Evolutionary conservation across 1,284 basidiomycete genomes (phyloP).

Genomic region (Anthracocystis setariae): DNA sequence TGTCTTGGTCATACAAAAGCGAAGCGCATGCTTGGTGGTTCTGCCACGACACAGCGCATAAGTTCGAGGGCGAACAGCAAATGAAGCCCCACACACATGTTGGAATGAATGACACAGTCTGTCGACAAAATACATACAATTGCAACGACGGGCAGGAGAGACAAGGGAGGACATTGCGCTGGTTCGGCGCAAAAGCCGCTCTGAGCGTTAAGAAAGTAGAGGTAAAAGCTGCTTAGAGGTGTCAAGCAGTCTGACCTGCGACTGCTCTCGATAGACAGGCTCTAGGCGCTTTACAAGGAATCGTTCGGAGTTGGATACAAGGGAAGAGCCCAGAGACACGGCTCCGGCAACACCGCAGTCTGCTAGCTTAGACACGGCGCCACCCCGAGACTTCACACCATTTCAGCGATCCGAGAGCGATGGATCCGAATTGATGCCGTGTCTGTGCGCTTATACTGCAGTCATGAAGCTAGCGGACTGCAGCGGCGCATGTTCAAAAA

Average conservation of each 20-base stretch:
- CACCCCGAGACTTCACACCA: conserved; percentile 14
- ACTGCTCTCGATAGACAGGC: conserved; percentile 1
- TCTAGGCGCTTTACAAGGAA: neutral
- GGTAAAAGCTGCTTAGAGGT: conserved; percentile 8
- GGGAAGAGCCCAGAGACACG: too few species aligned
- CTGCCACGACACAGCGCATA: too few species aligned
- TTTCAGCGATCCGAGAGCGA: neutral
- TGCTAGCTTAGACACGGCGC: conserved; percentile 24
- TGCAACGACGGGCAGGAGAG: neutral
- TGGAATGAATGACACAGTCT: conserved; percentile 1
- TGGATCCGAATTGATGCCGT: too few species aligned
- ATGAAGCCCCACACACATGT: neutral
- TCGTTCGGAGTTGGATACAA: too few species aligned
- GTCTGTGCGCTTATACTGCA: conserved; percentile 39
- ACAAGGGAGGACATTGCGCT: neutral
- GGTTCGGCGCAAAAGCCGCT: conserved; percentile 9
- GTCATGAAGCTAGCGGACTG: conserved; percentile 51
- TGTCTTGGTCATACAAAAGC: too few species aligned
- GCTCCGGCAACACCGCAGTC: conserved; percentile 20
- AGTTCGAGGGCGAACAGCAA: neutral
- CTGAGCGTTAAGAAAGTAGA: neutral
- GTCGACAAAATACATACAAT: conserved; percentile 23
- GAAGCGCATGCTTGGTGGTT: too few species aligned
- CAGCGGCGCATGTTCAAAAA: conserved; percentile 52
- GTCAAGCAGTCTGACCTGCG: conserved; percentile 23